Percentiles rank a stretch among this genome's conserved stretches.
These are phyloP conservation scores for Telopea speciosissima DNA, from an alignment of 177 flowering plant genomes.

Conservation along the genomic window DNA sequence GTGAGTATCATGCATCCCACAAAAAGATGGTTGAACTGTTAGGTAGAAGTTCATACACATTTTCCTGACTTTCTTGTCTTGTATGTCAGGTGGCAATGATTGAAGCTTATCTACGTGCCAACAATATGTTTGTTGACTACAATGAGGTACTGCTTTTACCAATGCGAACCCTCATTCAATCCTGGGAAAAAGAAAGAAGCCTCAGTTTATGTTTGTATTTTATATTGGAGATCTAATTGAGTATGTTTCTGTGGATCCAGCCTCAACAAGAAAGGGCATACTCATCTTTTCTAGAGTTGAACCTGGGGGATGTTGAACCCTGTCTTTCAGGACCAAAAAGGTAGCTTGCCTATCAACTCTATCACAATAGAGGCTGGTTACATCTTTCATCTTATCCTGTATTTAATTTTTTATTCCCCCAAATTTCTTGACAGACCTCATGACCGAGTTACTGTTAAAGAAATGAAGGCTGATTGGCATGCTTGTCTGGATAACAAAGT, in stretches of 20 bases:
- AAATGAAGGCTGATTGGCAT: slow-evolving; percentile 87
- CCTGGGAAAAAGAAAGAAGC: not conserved
- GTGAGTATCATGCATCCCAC: slow-evolving; percentile 28
- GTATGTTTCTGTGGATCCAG: slow-evolving; percentile 27
- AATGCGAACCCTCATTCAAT: no score
- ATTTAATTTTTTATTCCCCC: no score
- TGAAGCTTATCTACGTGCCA: slow-evolving; percentile 72
- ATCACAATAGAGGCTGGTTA: not conserved
- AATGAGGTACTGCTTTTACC: slow-evolving; percentile 41
- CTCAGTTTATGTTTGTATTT: not conserved
- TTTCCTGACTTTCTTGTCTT: not conserved
- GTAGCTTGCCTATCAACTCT: slow-evolving; percentile 21
- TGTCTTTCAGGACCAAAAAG: slow-evolving; percentile 85
- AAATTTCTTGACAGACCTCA: slow-evolving; percentile 52
- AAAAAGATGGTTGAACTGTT: not conserved
- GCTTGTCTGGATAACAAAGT: slow-evolving; percentile 67
- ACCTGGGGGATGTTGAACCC: slow-evolving; percentile 68
- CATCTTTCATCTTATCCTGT: no score
- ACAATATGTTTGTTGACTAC: slow-evolving; percentile 86
- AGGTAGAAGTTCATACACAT: not conserved
- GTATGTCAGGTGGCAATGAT: slow-evolving; percentile 55
- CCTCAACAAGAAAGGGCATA: slow-evolving; percentile 56
- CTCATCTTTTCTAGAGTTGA: slow-evolving; percentile 55
- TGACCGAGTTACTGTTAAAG: slow-evolving; percentile 75
- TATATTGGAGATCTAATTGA: not conserved